Percentiles rank a stretch among this genome's conserved stretches.
phyloP scores from a whole-genome alignment of 306 rosid genomes.

The Carpinus fangiana region DNA sequence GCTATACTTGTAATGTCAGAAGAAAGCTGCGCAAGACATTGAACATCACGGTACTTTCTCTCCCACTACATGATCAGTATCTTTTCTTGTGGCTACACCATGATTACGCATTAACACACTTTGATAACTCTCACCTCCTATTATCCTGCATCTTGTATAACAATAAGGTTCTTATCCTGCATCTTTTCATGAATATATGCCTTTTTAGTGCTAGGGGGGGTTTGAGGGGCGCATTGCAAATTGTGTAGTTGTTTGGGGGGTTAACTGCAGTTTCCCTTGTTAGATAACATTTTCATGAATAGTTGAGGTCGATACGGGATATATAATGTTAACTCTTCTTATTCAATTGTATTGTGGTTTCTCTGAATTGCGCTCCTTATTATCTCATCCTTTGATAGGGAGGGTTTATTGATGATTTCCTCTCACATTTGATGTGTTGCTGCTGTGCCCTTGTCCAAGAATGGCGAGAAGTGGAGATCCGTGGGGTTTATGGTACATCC shows the following conservation, averaged over 20 bases:
- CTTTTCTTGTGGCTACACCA: background rate
- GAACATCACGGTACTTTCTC: constrained; percentile 76
- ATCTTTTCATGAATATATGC: background rate
- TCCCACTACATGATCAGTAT: constrained; percentile 3
- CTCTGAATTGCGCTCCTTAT: constrained; percentile 28
- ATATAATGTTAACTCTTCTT: background rate
- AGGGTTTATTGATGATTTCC: constrained; percentile 87
- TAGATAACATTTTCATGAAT: background rate
- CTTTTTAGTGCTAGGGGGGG: background rate
- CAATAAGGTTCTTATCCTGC: constrained; percentile 3
- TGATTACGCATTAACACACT: background rate
- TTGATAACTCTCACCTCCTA: constrained; percentile 5
- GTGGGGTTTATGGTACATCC: constrained; percentile 69
- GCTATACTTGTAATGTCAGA: constrained; percentile 90
- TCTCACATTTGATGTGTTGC: constrained; percentile 96
- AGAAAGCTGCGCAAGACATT: constrained; percentile 86
- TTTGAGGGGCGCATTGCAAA: too few species aligned
- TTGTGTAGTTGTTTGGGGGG: too few species aligned
- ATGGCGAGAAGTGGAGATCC: constrained; percentile 97
- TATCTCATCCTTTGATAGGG: constrained; percentile 53
- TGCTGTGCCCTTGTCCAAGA: constrained; percentile 99
- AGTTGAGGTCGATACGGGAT: background rate
- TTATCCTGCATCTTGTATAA: constrained; percentile 7
- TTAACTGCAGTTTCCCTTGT: too few species aligned
- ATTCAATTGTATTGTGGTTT: constrained; percentile 2